Conservation (phyloP, 148 eudicot genomes). For the Diospyros kaki region DNA sequence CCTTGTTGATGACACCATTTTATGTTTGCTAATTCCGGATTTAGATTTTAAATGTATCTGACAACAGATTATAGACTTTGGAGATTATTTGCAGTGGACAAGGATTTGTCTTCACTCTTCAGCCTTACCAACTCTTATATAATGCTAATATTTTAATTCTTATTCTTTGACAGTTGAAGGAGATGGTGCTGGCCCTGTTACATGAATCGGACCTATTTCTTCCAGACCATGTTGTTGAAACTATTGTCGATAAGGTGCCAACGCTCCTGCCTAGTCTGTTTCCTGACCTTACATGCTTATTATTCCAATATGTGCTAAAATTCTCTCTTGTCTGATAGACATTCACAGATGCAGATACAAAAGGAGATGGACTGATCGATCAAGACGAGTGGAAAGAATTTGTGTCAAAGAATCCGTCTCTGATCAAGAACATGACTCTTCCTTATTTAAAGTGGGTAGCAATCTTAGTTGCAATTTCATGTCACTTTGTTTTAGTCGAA, state of each 20-base stretch:
- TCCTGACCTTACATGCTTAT: not conserved
- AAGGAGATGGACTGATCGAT: slow-evolving; percentile 79
- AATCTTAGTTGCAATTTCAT: slow-evolving; percentile 1
- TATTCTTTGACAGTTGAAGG: slow-evolving; percentile 50
- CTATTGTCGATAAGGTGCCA: slow-evolving; percentile 67
- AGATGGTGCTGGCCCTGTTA: slow-evolving; percentile 72
- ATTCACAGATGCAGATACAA: slow-evolving; percentile 66
- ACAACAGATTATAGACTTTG: not conserved
- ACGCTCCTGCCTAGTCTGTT: not conserved
- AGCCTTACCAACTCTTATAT: not conserved
- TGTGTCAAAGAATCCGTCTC: slow-evolving; percentile 71
- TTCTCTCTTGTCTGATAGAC: slow-evolving; percentile 35
- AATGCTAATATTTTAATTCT: slow-evolving; percentile 5
- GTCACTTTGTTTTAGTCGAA: not conserved
- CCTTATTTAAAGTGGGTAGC: slow-evolving; percentile 78
- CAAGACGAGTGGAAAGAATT: slow-evolving; percentile 82
- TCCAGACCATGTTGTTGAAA: slow-evolving; percentile 53
- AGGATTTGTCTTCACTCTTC: too few relatives aligned
- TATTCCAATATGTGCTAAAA: not conserved
- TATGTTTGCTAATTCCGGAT: not conserved
- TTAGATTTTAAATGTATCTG: too few relatives aligned
- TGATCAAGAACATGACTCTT: slow-evolving; percentile 96
- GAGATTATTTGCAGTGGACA: too few relatives aligned
- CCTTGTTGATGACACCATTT: not conserved
- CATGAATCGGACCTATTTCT: slow-evolving; percentile 66